Base-by-base conservation (phyloP, 306 rosid species). In the Vigna mungo region DNA sequence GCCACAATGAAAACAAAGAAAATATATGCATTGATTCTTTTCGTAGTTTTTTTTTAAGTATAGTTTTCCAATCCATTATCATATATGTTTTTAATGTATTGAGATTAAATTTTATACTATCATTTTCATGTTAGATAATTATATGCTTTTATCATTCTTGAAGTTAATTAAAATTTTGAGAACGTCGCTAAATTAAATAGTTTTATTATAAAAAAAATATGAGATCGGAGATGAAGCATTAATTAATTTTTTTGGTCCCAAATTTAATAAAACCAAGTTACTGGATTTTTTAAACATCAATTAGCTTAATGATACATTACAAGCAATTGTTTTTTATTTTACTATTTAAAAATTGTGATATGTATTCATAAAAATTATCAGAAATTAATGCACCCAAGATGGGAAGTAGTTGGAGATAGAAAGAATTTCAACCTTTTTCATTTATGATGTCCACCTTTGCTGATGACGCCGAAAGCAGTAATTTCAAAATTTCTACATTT, bases 101-200 rank as follows among this genome's bases (percentile, higher is more conserved):
- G 27, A 21, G 39, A 12, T 46, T 46, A 46, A 67, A 46, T 5
- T 55, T 55, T 55, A 10, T 21, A 6, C 6, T 20, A 6, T 21
- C 11, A 43, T 3, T 43, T 43, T 21, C 11, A 41, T 41, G 48
- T 65, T 20, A 23, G n/a, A 68, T 23, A 46, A 1, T 3, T 54
- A 36, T 7, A 46, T 3, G 34, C 34, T 30, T 30, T 30, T 46
- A 8, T 25, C 4, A 9, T 48, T 47, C 7, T 47, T 68, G 41
- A 47, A 68, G 8, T 23, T 68, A 23, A 67, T 67, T 67, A 21
- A 67, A 67, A 67, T 23, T 41, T 52, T 52, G 23, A n/a, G 8
- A 66, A 39, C 52, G 10, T 27, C 10, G 34, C 60, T 21, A 21
- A 10, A 23, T 2, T 56, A 56, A 56, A 56, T 21, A 18, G 1